These are phyloP conservation scores for Selaginella tamariscina DNA, from an alignment of 75 land plant genomes.

Conservation along the genomic window DNA sequence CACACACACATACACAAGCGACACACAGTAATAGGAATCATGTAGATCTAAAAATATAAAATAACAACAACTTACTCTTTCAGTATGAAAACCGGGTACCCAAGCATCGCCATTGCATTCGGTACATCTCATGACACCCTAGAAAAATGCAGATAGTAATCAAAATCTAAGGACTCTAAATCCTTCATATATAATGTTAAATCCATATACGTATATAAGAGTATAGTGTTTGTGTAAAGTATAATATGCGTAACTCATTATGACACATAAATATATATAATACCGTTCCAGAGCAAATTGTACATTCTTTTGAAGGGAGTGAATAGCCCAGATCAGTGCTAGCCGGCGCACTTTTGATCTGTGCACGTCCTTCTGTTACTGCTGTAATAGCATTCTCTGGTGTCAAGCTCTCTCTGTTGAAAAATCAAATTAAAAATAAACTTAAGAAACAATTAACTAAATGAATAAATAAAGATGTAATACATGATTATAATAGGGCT, in stretches of 20 bases:
- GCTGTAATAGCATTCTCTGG: slow-evolving; percentile 52
- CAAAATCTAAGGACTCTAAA: too few species aligned
- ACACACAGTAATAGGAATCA: too few species aligned
- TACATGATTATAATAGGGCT: too few species aligned
- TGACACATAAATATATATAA: slow-evolving; percentile 13
- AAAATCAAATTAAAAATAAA: slow-evolving; percentile 6
- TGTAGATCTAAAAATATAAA: background rate
- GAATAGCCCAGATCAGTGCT: slow-evolving; percentile 42
- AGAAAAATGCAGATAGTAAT: slow-evolving; percentile 14
- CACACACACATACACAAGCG: too few species aligned
- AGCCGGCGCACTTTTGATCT: slow-evolving; percentile 59
- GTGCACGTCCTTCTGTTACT: slow-evolving; percentile 61
- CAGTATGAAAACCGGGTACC: slow-evolving; percentile 47
- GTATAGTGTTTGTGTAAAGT: too few species aligned
- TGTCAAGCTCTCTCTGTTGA: slow-evolving; percentile 51
- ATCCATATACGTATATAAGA: too few species aligned
- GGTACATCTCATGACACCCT: slow-evolving; percentile 80
- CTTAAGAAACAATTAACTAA: background rate
- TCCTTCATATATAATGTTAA: too few species aligned
- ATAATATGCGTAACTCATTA: background rate
- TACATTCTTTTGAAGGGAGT: slow-evolving; percentile 74
- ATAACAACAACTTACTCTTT: slow-evolving; percentile 40
- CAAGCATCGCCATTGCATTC: slow-evolving; percentile 48
- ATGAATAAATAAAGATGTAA: background rate
- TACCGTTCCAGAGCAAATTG: slow-evolving; percentile 79